Evolutionary conservation across 345 rosid species (phyloP), one percentile per base, ranked within the genome.

Genomic region (Populus deltoides): DNA sequence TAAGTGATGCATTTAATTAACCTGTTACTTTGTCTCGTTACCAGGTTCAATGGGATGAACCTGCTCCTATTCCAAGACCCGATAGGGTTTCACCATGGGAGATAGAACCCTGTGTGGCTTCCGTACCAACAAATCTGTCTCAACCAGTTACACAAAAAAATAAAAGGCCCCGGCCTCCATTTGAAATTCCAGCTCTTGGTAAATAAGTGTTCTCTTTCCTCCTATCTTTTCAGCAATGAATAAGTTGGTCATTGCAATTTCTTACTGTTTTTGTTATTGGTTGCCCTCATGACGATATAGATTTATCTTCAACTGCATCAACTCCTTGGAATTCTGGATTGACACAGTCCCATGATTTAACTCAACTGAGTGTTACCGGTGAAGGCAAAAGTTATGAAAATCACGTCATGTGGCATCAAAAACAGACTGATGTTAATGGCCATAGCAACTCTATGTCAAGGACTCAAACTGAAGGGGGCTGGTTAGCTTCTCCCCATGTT

Each of bases 31-130:
- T 33, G 22, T 8, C 31, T 71, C 66, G 13, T 8, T 33, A 22
- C 15, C 80, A 96, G 99, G 93, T 92, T 80, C 98, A 92, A 47
- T 96, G 99, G 99, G 99, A 96, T 83, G 99, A 93, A 80, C 90
- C 90, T 70, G 94, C 99, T 65, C 86, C 94, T 12, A 85, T 93
- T 66, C 79, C 77, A 76, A 91, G 98, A 84, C 99, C 97, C 8
- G 89, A 90, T 47, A 88, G 86, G 87, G 97, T 96, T 87, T 96
- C 99, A 3, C 93, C 97, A 24, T 96, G 99, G 99, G 99, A 96
- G 80, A 86, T 93, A 29, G 97, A 96, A 77, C 91, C 94, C 5
- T 92, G 87, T 78, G 81, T 78, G 57, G 81, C 92, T 71, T 86
- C 90, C 7, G 89, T 73, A 66, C 82, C 87, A 4, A 0, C 80